Conservation (phyloP, 202 grass and related monocot genomes). For the Hordeum pubiflorum region DNA sequence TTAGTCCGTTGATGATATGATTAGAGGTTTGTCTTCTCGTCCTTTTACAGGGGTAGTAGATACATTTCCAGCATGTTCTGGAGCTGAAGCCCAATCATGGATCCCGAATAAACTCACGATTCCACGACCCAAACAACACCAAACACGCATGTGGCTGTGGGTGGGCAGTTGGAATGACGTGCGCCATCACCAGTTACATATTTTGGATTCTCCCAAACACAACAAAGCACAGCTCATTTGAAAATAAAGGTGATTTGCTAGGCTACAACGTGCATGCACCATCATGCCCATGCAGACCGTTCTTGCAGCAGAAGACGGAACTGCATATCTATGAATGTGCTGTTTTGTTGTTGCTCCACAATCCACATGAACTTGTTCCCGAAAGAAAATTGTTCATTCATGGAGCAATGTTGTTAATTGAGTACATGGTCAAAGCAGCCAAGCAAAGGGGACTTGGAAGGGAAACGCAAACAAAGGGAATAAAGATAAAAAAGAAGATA, state of each 20-base stretch:
- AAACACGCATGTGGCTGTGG: neutral
- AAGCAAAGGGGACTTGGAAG: neutral
- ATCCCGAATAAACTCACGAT: neutral
- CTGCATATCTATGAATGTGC: neutral
- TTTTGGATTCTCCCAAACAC: neutral
- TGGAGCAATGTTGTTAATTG: neutral
- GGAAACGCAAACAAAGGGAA: neutral
- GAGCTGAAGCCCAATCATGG: neutral
- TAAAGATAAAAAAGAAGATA: neutral
- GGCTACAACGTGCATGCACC: neutral
- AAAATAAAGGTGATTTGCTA: neutral
- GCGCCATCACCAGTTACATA: neutral
- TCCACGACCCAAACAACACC: neutral
- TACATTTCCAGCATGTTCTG: neutral
- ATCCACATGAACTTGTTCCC: too few relatives aligned
- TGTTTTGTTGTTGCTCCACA: too few relatives aligned
- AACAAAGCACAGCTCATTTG: neutral
- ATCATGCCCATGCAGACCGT: neutral
- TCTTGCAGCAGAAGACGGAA: neutral
- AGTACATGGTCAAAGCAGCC: constrained; percentile 1
- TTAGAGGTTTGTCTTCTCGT: too few relatives aligned
- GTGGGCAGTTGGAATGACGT: neutral
- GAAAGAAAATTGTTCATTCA: too few relatives aligned
- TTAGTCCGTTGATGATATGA: too few relatives aligned
- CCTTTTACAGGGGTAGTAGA: too few relatives aligned